Evolutionary conservation across 768 basidiomycete genomes (phyloP), one percentile per base, ranked within the genome.

Genomic region (Mycena maculata): DNA sequence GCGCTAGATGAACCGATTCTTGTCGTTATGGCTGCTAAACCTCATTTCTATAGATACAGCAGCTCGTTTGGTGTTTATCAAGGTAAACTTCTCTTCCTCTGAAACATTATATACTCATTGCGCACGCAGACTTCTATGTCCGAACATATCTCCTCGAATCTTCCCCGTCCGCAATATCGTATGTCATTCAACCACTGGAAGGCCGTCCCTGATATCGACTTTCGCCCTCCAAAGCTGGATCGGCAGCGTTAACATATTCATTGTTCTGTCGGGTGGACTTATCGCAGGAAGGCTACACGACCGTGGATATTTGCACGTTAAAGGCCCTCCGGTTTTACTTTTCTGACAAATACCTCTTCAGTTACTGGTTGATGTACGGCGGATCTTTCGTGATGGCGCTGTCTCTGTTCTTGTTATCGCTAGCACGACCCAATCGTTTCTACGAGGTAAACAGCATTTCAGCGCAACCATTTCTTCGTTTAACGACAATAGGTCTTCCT

Each of bases 271-370:
- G 2, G 76, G 78, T 41, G 85, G 86, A 1, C 73, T 86, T 28
- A 56, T 84, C 47, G 78, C 82, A 4, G 88, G 88, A 15, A 79
- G 83, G 50, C 74, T 82, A 8, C 86, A 86, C 69, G 88, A 88
- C 54, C 79, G 79, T 23, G 87, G 88, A 55, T 84, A 86, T 73
- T 86, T 86, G 84, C 84, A 70, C 70, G 82, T 67, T 20, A 56
- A 1, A 42, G 27, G 39, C n/a, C 18, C 36, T 28, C 48, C n/a
- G 4, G 20, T 28, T 20, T 2, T 25, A 5, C 27, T n/a, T 50
- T n/a, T 58, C 41, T 42, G 12, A 54, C 33, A 36, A 7, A 48
- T 18, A 33, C 28, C 41, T 30, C 16, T 60, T 23, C 61, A 85
- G 85, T 67, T 82, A 84, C 62, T 75, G 79, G 45, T 64, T 87